Base-by-base conservation (phyloP, 257 asterid species). In the Jasminum sambac region DNA sequence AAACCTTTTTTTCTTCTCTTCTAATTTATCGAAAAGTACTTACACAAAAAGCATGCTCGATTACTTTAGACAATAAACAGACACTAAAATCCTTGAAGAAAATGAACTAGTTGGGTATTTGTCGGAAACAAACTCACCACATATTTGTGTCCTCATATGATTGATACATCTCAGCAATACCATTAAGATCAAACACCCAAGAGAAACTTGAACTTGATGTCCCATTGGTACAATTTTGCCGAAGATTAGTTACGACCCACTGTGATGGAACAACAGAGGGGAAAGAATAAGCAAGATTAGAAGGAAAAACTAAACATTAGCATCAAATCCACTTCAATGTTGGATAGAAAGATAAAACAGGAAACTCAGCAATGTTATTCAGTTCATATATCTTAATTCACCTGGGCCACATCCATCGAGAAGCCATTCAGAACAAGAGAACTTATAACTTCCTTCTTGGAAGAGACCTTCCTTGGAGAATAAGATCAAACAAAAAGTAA, bases 161-260 rank as follows among this genome's bases (percentile, higher is more conserved):
- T 74, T 84, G 89, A 78, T 90, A 94, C 98, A 93, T 93, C 57
- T 93, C 97, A 13, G 95, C 74, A 69, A 93, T 84, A 55, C 98
- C 98, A 36, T 87, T 77, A 80, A 94, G 96, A 82, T 94, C 80
- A 72, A 94, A 91, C 64, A 78, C 84, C 97, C 96, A 91, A 23
- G 89, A 84, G 74, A 89, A 86, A 81, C 81, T 73, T 76, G 96
- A 78, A 44, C 85, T 59, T 14, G 90, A 64, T 67, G 90, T 84
- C 76, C 95, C 96, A 43, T 83, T 79, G 40, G 84, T 62, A 55
- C 69, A 78, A 21, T 66, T 78, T 64, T 78, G 88, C 73, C 87
- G 88, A 79, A 91, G 86, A 85, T 94, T 94, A 59, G 98, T 91
- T 30, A 85, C 96, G 80, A 94, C 97, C 98, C 98, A 90, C 98